Base-by-base conservation (phyloP, 2,329 filamentous ascomycete species). In the Phyllosticta citribraziliensis region DNA sequence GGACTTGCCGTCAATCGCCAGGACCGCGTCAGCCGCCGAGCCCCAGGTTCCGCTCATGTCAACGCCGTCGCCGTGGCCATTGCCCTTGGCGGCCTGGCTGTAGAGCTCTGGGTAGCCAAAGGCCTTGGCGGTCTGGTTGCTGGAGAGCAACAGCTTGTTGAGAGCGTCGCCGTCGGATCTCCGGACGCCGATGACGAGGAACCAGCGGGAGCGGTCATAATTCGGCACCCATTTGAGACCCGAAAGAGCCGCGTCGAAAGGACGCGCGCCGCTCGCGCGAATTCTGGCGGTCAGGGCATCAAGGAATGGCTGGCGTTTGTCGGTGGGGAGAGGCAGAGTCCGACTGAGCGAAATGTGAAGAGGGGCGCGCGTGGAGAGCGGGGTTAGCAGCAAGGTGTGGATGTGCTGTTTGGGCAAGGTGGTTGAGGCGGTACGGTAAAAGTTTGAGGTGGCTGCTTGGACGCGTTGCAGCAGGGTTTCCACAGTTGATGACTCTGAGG, bases 311-410 rank as follows among this genome's bases (percentile, higher is more conserved):
- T 87, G 84, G 66, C 89, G 90, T 65, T 87, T 80, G n/a, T 85
- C 80, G 0, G 89, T 91, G 55, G 79, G 78, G 33, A 99, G 83
- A 12, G 86, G 82, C 57, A 97, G 77, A 0, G 94, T 88, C 5
- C 90, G 82, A 8, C 94, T 97, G 6, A 99, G 81, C 66, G 91
- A 96, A 69, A 99, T 86, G 74, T 99, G 94, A 55, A 99, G 80
- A 2, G 93, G 93, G 56, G 90, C 78, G 5, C 88, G 86, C 5
- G 56, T 57, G 22, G 66, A 60, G 17, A 71, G 47, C n/a, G 65
- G 63, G 55, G 68, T 71, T 10, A 64, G 35, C 5, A 66, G 68
- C 52, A 57, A 61, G 22, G 50, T 58, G 55, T 54, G 54, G 19
- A 61, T 47, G 52, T 19, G 53, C 19, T 60, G 58, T 50, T 52